Evolutionary conservation across 306 rosid genomes (phyloP).

Genomic region (Cotoneaster glaucophyllus): DNA sequence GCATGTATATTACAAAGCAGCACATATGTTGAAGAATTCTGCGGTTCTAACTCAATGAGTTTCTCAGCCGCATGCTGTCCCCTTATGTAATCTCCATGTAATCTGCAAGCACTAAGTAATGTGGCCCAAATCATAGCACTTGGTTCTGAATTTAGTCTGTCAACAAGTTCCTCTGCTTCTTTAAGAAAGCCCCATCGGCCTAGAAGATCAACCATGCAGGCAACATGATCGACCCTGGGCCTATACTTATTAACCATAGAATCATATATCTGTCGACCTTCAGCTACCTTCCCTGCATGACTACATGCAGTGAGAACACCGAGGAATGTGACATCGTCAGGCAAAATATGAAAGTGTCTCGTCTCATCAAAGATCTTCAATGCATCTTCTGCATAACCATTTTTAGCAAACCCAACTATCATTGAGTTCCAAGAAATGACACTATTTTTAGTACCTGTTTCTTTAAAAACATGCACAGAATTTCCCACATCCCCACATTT

Average conservation of each 20-base stretch:
- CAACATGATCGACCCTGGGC: constrained; percentile 61
- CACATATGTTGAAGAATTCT: constrained; percentile 59
- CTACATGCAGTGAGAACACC: constrained; percentile 87
- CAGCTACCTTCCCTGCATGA: constrained; percentile 65
- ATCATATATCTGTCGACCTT: constrained; percentile 53
- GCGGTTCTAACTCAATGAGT: constrained; percentile 54
- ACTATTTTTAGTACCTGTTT: constrained; percentile 43
- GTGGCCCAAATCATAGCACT: constrained; percentile 48
- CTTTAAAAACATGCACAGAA: constrained; percentile 56
- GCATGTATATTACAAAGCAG: constrained; percentile 63
- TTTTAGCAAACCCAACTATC: constrained; percentile 80
- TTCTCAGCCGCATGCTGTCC: constrained; percentile 59
- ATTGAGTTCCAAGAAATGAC: constrained; percentile 84
- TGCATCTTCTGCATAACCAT: constrained; percentile 61
- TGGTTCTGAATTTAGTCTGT: not conserved
- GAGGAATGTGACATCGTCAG: constrained; percentile 76
- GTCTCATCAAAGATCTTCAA: constrained; percentile 51
- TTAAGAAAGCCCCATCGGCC: constrained; percentile 76
- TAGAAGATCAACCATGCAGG: constrained; percentile 71
- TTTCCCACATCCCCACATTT: constrained; percentile 65
- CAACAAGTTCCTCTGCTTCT: constrained; percentile 55
- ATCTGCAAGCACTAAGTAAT: constrained; percentile 66
- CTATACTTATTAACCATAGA: constrained; percentile 39
- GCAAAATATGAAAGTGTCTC: constrained; percentile 35
- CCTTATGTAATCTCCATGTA: constrained; percentile 77